Base-by-base conservation (phyloP, 768 basidiomycete genomes). In the Hortiboletus campestris region DNA sequence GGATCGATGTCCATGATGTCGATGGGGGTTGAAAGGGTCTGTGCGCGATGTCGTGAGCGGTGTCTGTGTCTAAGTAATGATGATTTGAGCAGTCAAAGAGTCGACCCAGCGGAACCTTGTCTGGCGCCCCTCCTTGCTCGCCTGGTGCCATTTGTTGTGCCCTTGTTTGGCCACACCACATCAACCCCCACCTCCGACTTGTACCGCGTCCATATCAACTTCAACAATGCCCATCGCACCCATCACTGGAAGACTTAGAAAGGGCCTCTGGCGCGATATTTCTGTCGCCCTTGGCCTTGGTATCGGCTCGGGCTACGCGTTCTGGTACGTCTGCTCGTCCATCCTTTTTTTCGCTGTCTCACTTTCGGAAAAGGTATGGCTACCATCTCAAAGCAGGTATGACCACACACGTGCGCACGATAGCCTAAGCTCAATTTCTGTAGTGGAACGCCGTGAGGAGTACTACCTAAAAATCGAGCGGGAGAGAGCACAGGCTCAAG, bases 201-300 rank as follows among this genome's bases (percentile, higher is more conserved):
- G 51, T 48, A 69, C 69, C 68, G 64, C 63, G 25, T 53, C 61
- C 61, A 53, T 55, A 63, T 54, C 51, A 35, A 14, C 17, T 6
- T 16, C 47, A 54, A 72, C 62, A 56, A 93, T 93, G 90, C 72
- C 90, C 67, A 88, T 96, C 71, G 87, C 91, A 58, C 93, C 94
- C 64, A 94, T 96, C 74, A 89, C 89, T 49, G 94, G 94, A 72
- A 93, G 84, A 77, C 89, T 95, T 76, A 89, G 94, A 78, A 96
- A 95, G 76, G 80, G 85, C 66, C 84, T 95, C 74, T 91, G 91
- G 84, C 83, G 92, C 59, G 94, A 97, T 70, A 64, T 96, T 59
- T 78, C 83, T 45, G 78, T 83, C 64, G 81, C 84, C 38, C 69
- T 95, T 42, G 93, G 90, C 63, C 82, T 96, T 49, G 94, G 93